A percentile compares a stretch with the other conserved stretches of the same genome.
phyloP scores from a whole-genome alignment of 495 filamentous ascomycete species.

The Usnea hakonensis region DNA sequence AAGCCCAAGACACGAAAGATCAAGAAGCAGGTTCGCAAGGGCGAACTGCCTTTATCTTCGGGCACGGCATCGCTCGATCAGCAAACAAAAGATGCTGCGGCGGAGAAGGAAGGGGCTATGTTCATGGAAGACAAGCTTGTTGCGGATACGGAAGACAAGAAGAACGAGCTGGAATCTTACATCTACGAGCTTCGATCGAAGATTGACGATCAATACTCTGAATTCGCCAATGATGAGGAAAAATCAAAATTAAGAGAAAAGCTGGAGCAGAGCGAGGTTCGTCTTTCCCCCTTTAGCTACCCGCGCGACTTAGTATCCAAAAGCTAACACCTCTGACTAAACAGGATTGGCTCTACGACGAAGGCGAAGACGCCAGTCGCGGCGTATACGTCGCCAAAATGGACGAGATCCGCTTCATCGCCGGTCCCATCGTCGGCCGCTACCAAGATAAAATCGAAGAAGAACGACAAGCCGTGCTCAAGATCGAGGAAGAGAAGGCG shows the following conservation, averaged over 20 bases:
- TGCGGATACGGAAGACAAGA: constrained; percentile 96
- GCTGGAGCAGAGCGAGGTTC: constrained; percentile 76
- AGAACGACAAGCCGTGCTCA: constrained; percentile 70
- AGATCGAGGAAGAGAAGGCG: constrained; percentile 72
- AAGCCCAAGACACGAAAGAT: constrained; percentile 95
- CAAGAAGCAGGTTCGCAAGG: constrained; percentile 99
- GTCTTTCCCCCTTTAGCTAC: constrained; percentile 29
- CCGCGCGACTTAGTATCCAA: not conserved
- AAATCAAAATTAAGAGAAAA: constrained; percentile 75
- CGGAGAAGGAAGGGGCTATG: constrained; percentile 84
- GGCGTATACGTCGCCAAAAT: constrained; percentile 87
- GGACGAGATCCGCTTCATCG: constrained; percentile 86
- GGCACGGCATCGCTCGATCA: constrained; percentile 74
- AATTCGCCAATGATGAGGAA: constrained; percentile 86
- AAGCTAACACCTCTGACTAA: constrained; percentile 18
- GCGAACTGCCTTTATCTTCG: constrained; percentile 80
- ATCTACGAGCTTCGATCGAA: constrained; percentile 96
- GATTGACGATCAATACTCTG: constrained; percentile 80
- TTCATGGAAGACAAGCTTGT: constrained; percentile 98
- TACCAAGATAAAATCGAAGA: constrained; percentile 91
- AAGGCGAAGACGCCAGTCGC: constrained; percentile 92
- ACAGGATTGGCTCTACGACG: constrained; percentile 97
- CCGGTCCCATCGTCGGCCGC: constrained; percentile 86
- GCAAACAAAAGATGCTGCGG: constrained; percentile 51
- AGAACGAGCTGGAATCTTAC: constrained; percentile 96